Percentiles rank a stretch among this genome's conserved stretches.
These are phyloP conservation scores for Drechslerella dactyloides DNA, from an alignment of 2,329 filamentous ascomycete species.

Conservation along the genomic window DNA sequence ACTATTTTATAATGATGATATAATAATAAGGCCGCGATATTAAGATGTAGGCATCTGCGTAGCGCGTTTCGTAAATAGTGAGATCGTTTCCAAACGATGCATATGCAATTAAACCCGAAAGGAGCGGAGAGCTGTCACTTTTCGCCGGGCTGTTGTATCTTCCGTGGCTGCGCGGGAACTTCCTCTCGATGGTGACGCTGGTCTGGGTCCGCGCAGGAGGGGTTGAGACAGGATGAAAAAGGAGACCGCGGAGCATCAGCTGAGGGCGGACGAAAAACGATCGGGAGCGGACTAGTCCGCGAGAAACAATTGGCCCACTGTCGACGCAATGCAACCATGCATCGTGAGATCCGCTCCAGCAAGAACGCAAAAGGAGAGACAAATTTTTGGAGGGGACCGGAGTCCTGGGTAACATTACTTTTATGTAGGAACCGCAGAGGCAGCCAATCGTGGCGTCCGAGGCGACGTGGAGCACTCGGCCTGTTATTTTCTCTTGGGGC, in stretches of 20 bases:
- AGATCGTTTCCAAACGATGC: slow-evolving; percentile 4
- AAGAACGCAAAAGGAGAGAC: slow-evolving; percentile 50
- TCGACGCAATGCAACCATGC: slow-evolving; percentile 18
- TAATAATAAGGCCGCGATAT: not conserved
- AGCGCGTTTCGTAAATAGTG: slow-evolving; percentile 41
- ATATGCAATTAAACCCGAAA: slow-evolving; percentile 17
- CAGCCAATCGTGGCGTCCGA: slow-evolving; percentile 45
- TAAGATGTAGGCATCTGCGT: slow-evolving; percentile 22
- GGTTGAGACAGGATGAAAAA: not conserved
- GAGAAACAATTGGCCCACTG: slow-evolving; percentile 46
- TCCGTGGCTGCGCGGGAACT: not conserved
- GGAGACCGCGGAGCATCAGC: slow-evolving; percentile 7
- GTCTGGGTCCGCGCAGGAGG: not conserved
- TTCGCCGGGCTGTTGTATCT: not conserved
- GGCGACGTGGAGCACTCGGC: slow-evolving; percentile 49
- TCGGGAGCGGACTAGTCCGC: slow-evolving; percentile 21
- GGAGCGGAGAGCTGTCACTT: slow-evolving; percentile 22
- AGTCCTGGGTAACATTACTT: slow-evolving; percentile 49
- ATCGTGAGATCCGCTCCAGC: slow-evolving; percentile 47
- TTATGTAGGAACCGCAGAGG: slow-evolving; percentile 19
- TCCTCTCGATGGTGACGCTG: not conserved
- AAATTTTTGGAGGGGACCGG: slow-evolving; percentile 47
- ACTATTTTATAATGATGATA: slow-evolving; percentile 11
- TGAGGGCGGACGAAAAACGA: slow-evolving; percentile 43
- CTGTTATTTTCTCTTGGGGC: slow-evolving; percentile 30